These are phyloP conservation scores for Hagleromyces aurorensis DNA, from an alignment of 805 yeast species.

Conservation along the genomic window DNA sequence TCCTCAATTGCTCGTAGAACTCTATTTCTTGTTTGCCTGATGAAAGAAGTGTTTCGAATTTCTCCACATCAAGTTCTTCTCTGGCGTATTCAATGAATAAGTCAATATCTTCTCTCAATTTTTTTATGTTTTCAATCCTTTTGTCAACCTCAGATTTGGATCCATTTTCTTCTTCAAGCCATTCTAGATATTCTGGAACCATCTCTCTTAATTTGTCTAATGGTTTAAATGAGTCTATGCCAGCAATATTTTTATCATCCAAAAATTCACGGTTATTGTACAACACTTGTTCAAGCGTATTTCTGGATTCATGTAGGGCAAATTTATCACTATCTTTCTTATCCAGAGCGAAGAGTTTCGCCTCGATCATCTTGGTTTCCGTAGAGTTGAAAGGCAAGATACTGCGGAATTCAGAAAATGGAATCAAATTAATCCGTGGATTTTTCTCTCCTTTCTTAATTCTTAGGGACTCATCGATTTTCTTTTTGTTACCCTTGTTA, in stretches of 20 bases:
- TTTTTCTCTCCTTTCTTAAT: too few relatives aligned
- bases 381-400: too few relatives aligned
- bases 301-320: constrained; percentile 56
- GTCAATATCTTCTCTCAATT: constrained; percentile 29
- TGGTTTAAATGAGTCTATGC: constrained; percentile 35
- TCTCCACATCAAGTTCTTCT: constrained; percentile 41
- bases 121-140: constrained; percentile 24
- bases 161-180: constrained; percentile 72
- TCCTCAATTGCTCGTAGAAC: constrained; percentile 37
- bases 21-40: constrained; percentile 37
- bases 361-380: too few relatives aligned
- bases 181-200: constrained; percentile 51
- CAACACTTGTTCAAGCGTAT: constrained; percentile 63
- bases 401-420: too few relatives aligned
- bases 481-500: constrained; percentile 7
- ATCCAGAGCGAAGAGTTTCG: too few relatives aligned
- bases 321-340: constrained; percentile 38
- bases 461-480: not conserved
- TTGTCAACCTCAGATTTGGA: constrained; percentile 34
- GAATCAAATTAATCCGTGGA: too few relatives aligned
- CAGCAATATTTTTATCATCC: constrained; percentile 42
- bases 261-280: constrained; percentile 58
- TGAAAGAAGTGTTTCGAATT: constrained; percentile 37
- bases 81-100: constrained; percentile 35
- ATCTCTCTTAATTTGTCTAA: constrained; percentile 32